Base-by-base conservation (phyloP, 352 stramenopile genomes). In the Globisporangium apiculatum region DNA sequence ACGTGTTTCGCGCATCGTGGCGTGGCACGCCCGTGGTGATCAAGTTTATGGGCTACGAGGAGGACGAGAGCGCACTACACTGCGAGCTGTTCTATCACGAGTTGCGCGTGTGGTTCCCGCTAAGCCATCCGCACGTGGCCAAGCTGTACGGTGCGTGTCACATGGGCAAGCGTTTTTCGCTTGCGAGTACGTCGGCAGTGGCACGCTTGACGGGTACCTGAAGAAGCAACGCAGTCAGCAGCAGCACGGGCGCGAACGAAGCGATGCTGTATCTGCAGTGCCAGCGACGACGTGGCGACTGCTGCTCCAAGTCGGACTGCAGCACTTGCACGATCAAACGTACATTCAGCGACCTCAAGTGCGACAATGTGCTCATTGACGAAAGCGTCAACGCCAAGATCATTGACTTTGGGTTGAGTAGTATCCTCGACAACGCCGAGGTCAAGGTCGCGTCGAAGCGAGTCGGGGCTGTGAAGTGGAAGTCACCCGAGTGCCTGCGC, bases 361-460 rank as follows among this genome's bases (percentile, higher is more conserved):
- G 50, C 35, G 51, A 53, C 57, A 58, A 63, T 31, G 51, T 56
- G 37, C 51, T 55, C 10, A 56, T 93, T 6, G 78, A 76, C n/a
- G 48, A 65, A 17, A 37, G 64, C 15, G 58, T 62, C 4, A 42
- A 42, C 2, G 59, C 50, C 3, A 69, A 73, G 40, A 12, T 73
- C 14, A 48, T 53, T 1, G 66, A 68, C 31, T 73, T 73, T 73
- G 66, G 66, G 5, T 50, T 61, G 18, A 68, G 17, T 9, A 35
- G 17, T 9, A 35, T 55, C n/a, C 43, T 64, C 15, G 18, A 54
- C 2, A 53, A 47, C 55, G 46, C n/a, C 7, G 48, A 54, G 24
- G 15, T 48, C 17, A 50, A 51, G 6, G 49, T 46, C 31, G 35
- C 53, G 15, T 3, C 38, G 8, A 56, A 48, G 7, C n/a, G 42